Evolutionary conservation across 2,329 filamentous ascomycete species (phyloP).

Genomic region (Fusarium sp.): DNA sequence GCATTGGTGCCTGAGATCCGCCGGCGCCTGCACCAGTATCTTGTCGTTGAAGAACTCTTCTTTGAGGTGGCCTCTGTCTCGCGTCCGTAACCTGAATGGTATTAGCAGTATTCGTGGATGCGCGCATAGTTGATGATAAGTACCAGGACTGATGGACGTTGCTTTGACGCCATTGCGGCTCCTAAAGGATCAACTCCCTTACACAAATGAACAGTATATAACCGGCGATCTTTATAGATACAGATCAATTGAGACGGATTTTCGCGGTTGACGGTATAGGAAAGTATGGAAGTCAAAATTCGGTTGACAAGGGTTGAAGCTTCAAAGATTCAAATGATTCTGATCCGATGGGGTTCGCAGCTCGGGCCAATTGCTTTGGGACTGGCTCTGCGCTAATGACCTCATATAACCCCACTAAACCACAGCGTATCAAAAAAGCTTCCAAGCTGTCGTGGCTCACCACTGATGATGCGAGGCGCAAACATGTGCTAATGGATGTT

Average conservation of each 20-base stretch:
- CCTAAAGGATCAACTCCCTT: not conserved
- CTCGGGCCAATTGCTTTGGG: slow-evolving; percentile 38
- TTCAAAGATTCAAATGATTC: slow-evolving; percentile 34
- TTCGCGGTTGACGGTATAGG: slow-evolving; percentile 3
- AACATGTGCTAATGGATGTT: not conserved
- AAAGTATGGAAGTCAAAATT: not conserved
- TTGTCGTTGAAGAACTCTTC: slow-evolving; percentile 47
- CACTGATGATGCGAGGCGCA: not conserved
- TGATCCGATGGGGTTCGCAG: slow-evolving; percentile 27
- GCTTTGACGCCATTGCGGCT: slow-evolving; percentile 58
- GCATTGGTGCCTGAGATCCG: slow-evolving; percentile 62
- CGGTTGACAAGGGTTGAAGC: slow-evolving; percentile 16
- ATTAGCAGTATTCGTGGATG: slow-evolving; percentile 26
- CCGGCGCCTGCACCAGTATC: slow-evolving; percentile 45
- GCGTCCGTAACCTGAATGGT: slow-evolving; percentile 51
- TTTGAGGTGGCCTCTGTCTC: slow-evolving; percentile 48
- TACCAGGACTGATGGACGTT: slow-evolving; percentile 68
- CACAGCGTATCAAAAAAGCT: slow-evolving; percentile 3
- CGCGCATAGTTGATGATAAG: slow-evolving; percentile 33
- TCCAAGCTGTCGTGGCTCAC: not conserved
- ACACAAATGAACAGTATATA: not conserved
- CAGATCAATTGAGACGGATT: not conserved
- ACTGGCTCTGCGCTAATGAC: slow-evolving; percentile 36
- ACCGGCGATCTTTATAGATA: not conserved
- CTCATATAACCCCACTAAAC: slow-evolving; percentile 43